Evolutionary conservation across 768 basidiomycete species (phyloP).

Genomic region (Auriscalpium microsporum): DNA sequence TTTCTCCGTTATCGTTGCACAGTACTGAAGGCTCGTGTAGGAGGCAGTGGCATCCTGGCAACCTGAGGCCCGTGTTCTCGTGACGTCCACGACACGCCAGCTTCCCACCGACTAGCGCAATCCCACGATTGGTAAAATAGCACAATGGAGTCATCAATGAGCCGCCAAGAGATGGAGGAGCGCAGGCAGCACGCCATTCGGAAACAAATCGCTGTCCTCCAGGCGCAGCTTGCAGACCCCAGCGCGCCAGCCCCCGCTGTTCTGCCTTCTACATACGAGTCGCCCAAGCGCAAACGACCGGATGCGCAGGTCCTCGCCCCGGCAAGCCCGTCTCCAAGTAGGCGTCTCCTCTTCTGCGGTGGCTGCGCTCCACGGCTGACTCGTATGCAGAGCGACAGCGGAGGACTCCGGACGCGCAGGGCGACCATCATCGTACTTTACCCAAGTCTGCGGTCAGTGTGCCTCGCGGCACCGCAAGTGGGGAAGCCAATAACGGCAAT

Average conservation of each 20-base stretch:
- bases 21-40: too few species aligned
- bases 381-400: background rate
- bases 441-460: background rate
- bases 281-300: slow-evolving; percentile 41
- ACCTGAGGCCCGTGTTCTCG: too few species aligned
- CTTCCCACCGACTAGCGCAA: too few species aligned
- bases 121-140: background rate
- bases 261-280: slow-evolving; percentile 12
- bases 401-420: background rate
- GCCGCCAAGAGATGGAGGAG: slow-evolving; percentile 30
- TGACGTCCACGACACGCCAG: too few species aligned
- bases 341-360: slow-evolving; percentile 15
- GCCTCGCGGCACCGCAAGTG: too few species aligned
- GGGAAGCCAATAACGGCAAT: too few species aligned
- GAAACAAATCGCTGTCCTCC: slow-evolving; percentile 45
- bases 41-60: too few species aligned
- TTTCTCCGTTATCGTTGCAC: too few species aligned
- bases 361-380: too few species aligned
- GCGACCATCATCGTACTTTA: background rate
- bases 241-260: slow-evolving; percentile 15
- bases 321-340: slow-evolving; percentile 63
- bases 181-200: slow-evolving; percentile 41
- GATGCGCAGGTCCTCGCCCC: slow-evolving; percentile 38
- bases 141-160: slow-evolving; percentile 49
- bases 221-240: slow-evolving; percentile 42